These are phyloP conservation scores for Physocladia obscura DNA, from an alignment of 192 early-diverging fungal species.

Conservation along the genomic window DNA sequence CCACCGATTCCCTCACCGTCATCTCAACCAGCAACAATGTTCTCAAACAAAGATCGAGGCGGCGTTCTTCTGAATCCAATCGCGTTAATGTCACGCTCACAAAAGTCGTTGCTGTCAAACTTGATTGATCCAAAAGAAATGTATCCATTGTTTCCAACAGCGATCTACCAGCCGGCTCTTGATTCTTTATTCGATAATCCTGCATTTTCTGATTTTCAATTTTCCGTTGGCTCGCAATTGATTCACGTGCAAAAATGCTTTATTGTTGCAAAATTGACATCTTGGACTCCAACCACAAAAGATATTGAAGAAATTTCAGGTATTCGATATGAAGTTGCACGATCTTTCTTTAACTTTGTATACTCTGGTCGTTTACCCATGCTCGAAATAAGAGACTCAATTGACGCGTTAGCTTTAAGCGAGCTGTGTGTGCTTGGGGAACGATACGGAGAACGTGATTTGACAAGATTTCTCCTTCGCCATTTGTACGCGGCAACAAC, in stretches of 20 bases:
- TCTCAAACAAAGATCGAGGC: too few relatives aligned
- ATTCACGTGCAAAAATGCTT: conserved; percentile 29
- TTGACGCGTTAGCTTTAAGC: neutral
- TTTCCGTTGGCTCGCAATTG: neutral
- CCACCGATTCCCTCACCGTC: neutral
- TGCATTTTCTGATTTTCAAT: conserved; percentile 22
- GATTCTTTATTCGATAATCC: conserved; percentile 22
- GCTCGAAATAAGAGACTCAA: neutral
- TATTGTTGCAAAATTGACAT: conserved; percentile 5
- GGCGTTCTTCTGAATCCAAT: neutral
- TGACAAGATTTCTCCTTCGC: neutral
- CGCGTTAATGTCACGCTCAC: neutral
- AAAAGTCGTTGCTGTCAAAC: too few relatives aligned
- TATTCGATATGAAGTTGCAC: conserved; percentile 9
- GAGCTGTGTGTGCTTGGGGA: neutral
- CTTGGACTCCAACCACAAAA: neutral
- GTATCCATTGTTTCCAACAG: conserved; percentile 18
- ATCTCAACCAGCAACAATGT: neutral
- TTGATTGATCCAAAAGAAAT: neutral
- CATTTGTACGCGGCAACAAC: neutral
- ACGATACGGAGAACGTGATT: neutral
- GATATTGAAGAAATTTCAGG: neutral
- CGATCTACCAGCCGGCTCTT: neutral
- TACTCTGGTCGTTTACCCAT: conserved; percentile 25
- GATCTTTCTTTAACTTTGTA: conserved; percentile 14